Evolutionary conservation across 1,284 basidiomycete species (phyloP), one percentile per base, ranked within the genome.

Genomic region (Coniophora puteana): DNA sequence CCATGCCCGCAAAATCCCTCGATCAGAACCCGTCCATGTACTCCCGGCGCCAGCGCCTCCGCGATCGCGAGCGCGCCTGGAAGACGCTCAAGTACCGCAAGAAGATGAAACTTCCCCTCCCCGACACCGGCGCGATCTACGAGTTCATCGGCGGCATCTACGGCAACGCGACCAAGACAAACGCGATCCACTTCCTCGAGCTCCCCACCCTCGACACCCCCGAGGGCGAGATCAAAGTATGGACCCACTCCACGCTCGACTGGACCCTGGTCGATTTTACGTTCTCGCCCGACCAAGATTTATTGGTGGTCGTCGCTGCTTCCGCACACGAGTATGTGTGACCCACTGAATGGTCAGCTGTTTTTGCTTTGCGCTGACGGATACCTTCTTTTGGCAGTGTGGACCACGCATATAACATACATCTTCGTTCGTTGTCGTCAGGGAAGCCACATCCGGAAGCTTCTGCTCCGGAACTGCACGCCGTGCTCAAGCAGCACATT

Each of bases 231-330:
- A 54, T 40, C 23, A 36, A 25, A 10, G 20, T 30, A 10, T 74
- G 70, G 72, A 68, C 65, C 0, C 67, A 73, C 47, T 41, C 51
- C 18, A 66, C 67, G 55, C 51, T 49, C 18, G 63, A 66, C 30
- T 41, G 69, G 22, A 59, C 57, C 24, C 65, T 75, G 35, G 61
- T 74, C 20, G 73, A 76, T 49, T 75, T 76, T 39, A 74, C 73
- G 1, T 74, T 77, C 66, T 73, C 75, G 55, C 73, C 72, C 7
- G 58, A 63, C 3, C 72, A 76, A 52, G 72, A 77, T 50, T 51
- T 78, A 8, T 58, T 76, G 18, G 66, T 72, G 10, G 64, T 77
- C 10, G 65, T 76, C 14, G 61, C 67, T 5, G 55, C 68, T 6
- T 63, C 71, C 1, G 59, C 63, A 22, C 45, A 57, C n/a, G 57